Base-by-base conservation (phyloP, 139 green algal species). In the Raphidocelis subcapitata region DNA sequence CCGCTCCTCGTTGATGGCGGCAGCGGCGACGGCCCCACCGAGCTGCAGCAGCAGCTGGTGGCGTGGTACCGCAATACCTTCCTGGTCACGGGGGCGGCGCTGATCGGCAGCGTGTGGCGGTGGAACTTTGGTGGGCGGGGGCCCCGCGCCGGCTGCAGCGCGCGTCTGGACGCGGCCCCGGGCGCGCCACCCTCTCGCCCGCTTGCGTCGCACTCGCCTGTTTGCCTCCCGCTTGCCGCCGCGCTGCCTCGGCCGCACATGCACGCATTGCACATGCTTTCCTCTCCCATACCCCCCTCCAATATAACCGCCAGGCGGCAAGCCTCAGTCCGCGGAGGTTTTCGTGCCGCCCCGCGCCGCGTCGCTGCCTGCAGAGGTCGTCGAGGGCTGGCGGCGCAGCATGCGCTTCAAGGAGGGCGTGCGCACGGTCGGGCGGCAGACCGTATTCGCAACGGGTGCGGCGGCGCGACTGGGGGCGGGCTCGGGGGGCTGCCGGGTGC, bases 1-100 rank as follows among this genome's bases (percentile, higher is more conserved):
- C 52, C 10, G 52, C 67, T 49, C 41, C 8, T 49, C 12, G 8
- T 49, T 49, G 41, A 49, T 49, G 41, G 41, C n/a, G n/a, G n/a
- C n/a, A n/a, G n/a, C n/a, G 49, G 41, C 10, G 52, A 74, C 35
- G 37, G 26, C 8, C 57, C 65, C 18, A 56, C 56, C 10, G 69
- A 75, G 31, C 41, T 75, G 47, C 70, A 76, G 70, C 46, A 69
- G 47, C 61, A 76, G 70, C 47, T 76, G 21, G 36, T 76, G 3
- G 44, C 14, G 0, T 54, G 31, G 31, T 76, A 76, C 47, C 37
- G 70, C 1, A 69, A 69, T n/a, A 76, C 70, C 2, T 76, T 44
- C 49, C 33, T 76, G 29, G 70, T 69, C 35, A 23, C 70, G 41
- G 70, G 70, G 5, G 60, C 61, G 18, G 70, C 57, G n/a, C 46